phyloP scores from a whole-genome alignment of 108 stramenopile genomes.

The Chaetoceros muelleri region DNA sequence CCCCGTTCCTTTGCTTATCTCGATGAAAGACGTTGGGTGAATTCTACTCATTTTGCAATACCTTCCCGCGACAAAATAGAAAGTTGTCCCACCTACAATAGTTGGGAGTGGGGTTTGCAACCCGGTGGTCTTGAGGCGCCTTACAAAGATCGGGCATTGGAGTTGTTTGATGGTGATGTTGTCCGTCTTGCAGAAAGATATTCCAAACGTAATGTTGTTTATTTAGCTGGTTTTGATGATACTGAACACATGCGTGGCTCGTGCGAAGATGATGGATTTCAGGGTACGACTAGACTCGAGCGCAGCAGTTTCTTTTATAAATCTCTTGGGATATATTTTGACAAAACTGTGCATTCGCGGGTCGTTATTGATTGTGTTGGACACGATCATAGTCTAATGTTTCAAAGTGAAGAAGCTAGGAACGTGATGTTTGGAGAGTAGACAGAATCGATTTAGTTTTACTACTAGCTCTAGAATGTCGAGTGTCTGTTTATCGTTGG shows the following conservation, averaged over 20 bases:
- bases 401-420: constrained; percentile 44
- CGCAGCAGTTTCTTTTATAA: constrained; percentile 40
- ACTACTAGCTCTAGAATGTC: too few relatives aligned
- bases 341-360: constrained; percentile 28
- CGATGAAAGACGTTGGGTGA: constrained; percentile 43
- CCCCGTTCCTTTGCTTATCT: constrained; percentile 63
- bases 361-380: constrained; percentile 41
- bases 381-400: constrained; percentile 70
- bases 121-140: constrained; percentile 36
- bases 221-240: constrained; percentile 59
- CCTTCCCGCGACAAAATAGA: constrained; percentile 7
- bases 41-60: constrained; percentile 6
- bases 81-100: constrained; percentile 47
- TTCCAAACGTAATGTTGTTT: constrained; percentile 39
- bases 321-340: constrained; percentile 12
- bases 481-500: too few relatives aligned
- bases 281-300: constrained; percentile 47
- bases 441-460: too few relatives aligned
- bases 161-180: constrained; percentile 18
- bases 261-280: constrained; percentile 44
- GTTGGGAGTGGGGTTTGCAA: constrained; percentile 72
- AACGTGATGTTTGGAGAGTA: constrained; percentile 38
- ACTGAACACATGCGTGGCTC: constrained; percentile 9
- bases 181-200: constrained; percentile 31
- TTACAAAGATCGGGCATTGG: constrained; percentile 34